A percentile compares a stretch with the other conserved stretches of the same genome.
phyloP scores from a whole-genome alignment of 257 asterid species.

The Phtheirospermum japonicum region DNA sequence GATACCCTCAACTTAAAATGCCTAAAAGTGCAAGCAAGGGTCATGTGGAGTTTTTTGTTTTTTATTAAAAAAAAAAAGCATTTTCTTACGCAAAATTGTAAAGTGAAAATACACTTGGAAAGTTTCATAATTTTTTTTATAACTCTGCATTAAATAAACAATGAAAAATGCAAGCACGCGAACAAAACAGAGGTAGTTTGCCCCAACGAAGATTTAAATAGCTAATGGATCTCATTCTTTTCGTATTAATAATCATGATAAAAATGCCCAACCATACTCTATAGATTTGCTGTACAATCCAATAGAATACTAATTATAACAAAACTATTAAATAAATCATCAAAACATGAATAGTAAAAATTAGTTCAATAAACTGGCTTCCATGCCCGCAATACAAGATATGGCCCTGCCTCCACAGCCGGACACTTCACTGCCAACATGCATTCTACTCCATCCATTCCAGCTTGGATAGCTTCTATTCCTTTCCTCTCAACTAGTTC shows the following conservation, averaged over 20 bases:
- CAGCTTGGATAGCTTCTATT: no score
- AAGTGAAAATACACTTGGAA: not conserved
- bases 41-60: not conserved
- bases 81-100: not conserved
- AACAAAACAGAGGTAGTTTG: not conserved
- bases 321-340: no score
- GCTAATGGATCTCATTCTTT: not conserved
- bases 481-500: no score
- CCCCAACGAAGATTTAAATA: not conserved
- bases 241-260: not conserved
- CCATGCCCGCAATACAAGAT: not conserved
- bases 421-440: no score
- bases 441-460: no score
- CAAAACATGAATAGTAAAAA: not conserved
- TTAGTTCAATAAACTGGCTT: not conserved
- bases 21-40: conserved; percentile 62
- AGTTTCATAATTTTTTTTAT: not conserved
- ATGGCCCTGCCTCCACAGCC: no score
- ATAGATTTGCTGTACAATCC: no score
- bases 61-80: no score
- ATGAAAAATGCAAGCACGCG: not conserved
- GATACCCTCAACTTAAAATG: conserved; percentile 77
- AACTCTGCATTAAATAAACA: not conserved
- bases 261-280: not conserved
- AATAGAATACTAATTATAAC: no score